phyloP scores from a whole-genome alignment of 2,329 filamentous ascomycete genomes.

The Scortechinia acanthostroma region DNA sequence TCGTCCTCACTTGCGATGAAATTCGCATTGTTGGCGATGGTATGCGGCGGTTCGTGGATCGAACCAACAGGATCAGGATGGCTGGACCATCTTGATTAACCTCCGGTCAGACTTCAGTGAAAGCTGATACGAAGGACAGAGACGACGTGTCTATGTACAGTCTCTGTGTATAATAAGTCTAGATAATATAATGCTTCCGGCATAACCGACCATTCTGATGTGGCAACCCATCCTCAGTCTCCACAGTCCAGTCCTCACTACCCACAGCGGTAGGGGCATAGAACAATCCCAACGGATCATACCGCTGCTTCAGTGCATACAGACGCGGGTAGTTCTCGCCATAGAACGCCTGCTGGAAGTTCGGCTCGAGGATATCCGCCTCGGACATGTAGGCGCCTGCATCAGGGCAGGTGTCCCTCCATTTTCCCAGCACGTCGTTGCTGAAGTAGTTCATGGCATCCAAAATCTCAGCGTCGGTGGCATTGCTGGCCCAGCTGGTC shows the following conservation, averaged over 20 bases:
- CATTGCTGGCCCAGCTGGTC: neutral
- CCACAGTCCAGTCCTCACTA: constrained; percentile 21
- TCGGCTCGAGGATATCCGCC: constrained; percentile 17
- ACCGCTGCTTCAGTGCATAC: constrained; percentile 21
- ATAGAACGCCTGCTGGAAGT: constrained; percentile 17
- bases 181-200: no score
- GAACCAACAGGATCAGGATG: no score
- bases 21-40: no score
- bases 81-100: no score
- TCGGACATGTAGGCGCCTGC: constrained; percentile 14
- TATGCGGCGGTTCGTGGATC: no score
- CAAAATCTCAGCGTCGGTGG: neutral
- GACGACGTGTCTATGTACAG: no score
- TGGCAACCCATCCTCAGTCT: constrained; percentile 8
- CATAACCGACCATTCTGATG: constrained; percentile 12
- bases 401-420: constrained; percentile 7
- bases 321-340: constrained; percentile 17
- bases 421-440: neutral
- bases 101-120: no score
- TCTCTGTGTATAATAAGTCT: no score
- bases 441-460: neutral
- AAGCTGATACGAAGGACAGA: no score
- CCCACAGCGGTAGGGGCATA: constrained; percentile 25
- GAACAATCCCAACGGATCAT: constrained; percentile 23
- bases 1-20: no score